phyloP scores from a whole-genome alignment of 176 grass and related monocot genomes.

The Tillandsia leiboldiana region DNA sequence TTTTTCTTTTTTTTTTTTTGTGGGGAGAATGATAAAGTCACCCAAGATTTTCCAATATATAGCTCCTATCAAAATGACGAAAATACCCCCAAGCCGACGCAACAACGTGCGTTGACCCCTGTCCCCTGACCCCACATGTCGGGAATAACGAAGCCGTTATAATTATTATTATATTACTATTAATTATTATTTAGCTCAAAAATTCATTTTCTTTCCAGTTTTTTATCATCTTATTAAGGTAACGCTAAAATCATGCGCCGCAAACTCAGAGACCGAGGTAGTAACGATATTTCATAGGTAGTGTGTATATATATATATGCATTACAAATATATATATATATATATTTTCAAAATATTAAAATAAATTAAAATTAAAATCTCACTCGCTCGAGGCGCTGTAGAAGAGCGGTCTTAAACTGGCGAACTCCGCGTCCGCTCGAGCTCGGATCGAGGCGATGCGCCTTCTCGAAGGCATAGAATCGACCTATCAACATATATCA shows the following conservation, averaged over 20 bases:
- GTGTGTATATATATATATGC: no score
- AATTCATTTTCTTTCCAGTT: neutral
- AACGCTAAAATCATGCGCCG: no score
- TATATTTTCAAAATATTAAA: neutral
- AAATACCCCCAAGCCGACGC: neutral
- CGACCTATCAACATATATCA: conserved; percentile 34
- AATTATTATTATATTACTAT: no score
- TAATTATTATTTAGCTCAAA: no score
- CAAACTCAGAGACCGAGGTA: no score
- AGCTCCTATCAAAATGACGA: neutral
- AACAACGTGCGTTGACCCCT: neutral
- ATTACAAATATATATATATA: no score
- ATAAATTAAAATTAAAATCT: conserved; percentile 13
- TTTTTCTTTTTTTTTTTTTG: neutral
- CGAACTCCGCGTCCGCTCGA: conserved; percentile 81
- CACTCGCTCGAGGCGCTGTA: conserved; percentile 83
- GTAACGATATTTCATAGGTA: no score
- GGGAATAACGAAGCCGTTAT: neutral
- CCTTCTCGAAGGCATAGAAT: conserved; percentile 94
- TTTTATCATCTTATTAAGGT: neutral
- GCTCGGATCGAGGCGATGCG: conserved; percentile 72
- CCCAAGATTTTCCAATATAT: neutral
- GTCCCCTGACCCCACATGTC: neutral
- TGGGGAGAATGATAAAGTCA: neutral
- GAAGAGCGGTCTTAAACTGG: conserved; percentile 81